These are phyloP conservation scores for Edaphochlamys debaryana DNA, from an alignment of 139 green algal genomes.

Conservation along the genomic window DNA sequence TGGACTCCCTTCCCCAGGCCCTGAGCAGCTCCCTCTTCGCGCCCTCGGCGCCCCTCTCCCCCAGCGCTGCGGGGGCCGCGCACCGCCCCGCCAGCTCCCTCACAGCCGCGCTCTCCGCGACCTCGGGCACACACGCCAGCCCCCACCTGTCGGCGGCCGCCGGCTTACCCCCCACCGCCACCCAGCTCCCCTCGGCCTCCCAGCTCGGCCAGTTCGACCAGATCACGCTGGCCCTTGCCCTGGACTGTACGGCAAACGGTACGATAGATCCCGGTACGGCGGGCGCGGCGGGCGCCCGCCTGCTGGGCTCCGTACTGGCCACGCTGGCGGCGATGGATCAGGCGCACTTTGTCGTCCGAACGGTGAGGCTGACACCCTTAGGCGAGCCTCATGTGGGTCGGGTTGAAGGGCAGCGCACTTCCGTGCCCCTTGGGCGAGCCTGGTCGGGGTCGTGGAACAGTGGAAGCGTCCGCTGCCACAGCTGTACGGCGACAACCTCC, in stretches of 20 bases:
- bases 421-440: no score
- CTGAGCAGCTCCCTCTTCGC: neutral
- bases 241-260: neutral
- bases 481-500: no score
- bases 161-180: no score
- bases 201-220: conserved; percentile 18
- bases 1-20: no score
- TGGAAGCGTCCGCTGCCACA: no score
- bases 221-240: conserved; percentile 18
- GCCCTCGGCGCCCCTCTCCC: neutral
- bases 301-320: conserved; percentile 14
- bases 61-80: neutral
- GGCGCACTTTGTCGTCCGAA: neutral
- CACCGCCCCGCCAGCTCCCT: neutral
- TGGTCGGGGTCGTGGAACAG: no score
- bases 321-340: conserved; percentile 26
- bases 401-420: no score
- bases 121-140: no score
- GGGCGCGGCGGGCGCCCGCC: neutral
- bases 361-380: no score
- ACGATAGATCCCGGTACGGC: neutral
- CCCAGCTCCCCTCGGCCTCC: no score
- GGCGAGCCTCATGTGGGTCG: no score
- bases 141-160: neutral
- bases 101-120: no score